A percentile compares a stretch with the other conserved stretches of the same genome.
These are phyloP conservation scores for Lachnellula willkommii DNA, from an alignment of 2,329 filamentous ascomycete species.

Conservation along the genomic window DNA sequence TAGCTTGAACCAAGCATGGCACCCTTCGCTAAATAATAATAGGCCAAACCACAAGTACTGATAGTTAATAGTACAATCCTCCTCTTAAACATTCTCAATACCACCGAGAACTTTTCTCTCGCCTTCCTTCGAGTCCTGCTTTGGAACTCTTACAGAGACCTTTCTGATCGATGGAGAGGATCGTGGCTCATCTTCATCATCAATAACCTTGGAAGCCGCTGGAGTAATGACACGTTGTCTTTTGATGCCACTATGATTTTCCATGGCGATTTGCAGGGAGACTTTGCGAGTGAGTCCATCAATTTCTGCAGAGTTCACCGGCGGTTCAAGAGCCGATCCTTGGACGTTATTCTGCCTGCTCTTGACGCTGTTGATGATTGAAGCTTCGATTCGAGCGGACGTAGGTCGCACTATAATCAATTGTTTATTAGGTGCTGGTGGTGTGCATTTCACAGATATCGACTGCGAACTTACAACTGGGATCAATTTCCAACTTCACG, in stretches of 20 bases:
- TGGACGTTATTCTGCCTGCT: constrained; percentile 25
- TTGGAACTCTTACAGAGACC: constrained; percentile 16
- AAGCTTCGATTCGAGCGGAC: background rate
- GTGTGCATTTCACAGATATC: background rate
- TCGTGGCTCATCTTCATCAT: constrained; percentile 44
- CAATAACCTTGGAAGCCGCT: constrained; percentile 41
- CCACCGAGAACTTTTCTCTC: constrained; percentile 19
- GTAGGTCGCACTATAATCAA: background rate
- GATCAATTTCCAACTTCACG: background rate
- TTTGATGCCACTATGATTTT: constrained; percentile 33
- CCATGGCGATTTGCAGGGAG: constrained; percentile 8
- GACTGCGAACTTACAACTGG: background rate
- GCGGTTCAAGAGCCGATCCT: constrained; percentile 9
- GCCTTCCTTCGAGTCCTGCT: constrained; percentile 14
- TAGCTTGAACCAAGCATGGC: background rate
- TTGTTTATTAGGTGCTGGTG: background rate
- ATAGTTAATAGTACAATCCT: background rate
- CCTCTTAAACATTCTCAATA: constrained; percentile 22
- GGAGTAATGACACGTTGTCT: constrained; percentile 44
- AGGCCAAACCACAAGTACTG: background rate
- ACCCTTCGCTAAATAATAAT: background rate
- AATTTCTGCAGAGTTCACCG: background rate
- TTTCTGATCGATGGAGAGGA: constrained; percentile 25
- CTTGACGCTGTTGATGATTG: constrained; percentile 14
- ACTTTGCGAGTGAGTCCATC: constrained; percentile 16